phyloP scores from a whole-genome alignment of 2,329 filamentous ascomycete genomes.

The Fusarium dimerum region DNA sequence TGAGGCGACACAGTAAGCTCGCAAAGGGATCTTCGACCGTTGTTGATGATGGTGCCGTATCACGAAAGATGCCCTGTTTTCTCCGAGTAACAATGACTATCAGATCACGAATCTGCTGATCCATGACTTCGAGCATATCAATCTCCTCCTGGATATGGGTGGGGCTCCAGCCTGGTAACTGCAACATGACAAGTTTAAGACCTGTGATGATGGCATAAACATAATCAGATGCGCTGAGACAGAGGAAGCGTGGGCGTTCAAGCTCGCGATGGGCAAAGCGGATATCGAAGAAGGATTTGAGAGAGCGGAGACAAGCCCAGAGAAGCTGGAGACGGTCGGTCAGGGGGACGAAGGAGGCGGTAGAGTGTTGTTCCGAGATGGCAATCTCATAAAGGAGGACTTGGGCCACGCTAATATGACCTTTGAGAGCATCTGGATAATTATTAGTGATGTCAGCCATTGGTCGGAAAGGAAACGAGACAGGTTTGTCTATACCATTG shows the following conservation, averaged over 20 bases:
- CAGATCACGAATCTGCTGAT: constrained; percentile 33
- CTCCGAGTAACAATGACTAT: constrained; percentile 32
- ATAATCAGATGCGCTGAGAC: constrained; percentile 48
- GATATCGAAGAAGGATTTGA: constrained; percentile 41
- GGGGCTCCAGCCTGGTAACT: constrained; percentile 49
- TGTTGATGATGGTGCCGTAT: constrained; percentile 4
- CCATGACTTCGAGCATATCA: constrained; percentile 27
- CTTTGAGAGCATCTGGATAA: constrained; percentile 39
- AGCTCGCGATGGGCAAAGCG: constrained; percentile 35
- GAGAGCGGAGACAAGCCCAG: constrained; percentile 45
- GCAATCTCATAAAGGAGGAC: constrained; percentile 49
- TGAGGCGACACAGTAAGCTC: constrained; percentile 34
- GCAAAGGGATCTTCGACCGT: constrained; percentile 35
- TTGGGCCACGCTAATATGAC: constrained; percentile 47
- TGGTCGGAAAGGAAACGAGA: background rate
- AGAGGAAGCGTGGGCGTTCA: constrained; percentile 42
- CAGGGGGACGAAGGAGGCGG: constrained; percentile 32
- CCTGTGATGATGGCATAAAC: constrained; percentile 48
- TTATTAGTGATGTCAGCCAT: background rate
- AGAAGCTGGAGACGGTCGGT: constrained; percentile 47
- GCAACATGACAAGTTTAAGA: constrained; percentile 48
- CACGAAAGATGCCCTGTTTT: constrained; percentile 25
- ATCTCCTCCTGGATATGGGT: constrained; percentile 39
- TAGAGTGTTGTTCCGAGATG: constrained; percentile 41
- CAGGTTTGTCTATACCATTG: constrained; percentile 32